Percentiles rank a stretch among this genome's conserved stretches.
These are phyloP conservation scores for Fraxinus excelsior DNA, from an alignment of 257 asterid genomes.

Conservation along the genomic window DNA sequence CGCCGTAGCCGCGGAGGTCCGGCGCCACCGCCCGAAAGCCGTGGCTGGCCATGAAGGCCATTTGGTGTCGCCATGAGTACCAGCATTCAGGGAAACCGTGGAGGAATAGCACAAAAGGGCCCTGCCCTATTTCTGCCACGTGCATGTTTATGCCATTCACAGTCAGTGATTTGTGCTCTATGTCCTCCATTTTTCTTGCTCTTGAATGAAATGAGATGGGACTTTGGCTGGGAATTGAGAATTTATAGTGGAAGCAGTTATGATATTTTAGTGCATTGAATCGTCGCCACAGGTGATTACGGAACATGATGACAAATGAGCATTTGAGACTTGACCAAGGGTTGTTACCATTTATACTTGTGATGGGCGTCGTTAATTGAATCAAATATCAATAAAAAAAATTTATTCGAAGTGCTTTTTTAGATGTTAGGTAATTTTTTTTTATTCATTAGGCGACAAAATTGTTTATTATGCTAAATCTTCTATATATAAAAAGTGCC, in stretches of 20 bases:
- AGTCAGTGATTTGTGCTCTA: slow-evolving; percentile 42
- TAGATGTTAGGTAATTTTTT: too few species aligned
- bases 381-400: too few species aligned
- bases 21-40: slow-evolving; percentile 74
- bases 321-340: neutral
- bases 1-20: slow-evolving; percentile 86
- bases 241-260: neutral
- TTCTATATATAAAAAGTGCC: too few species aligned
- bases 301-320: neutral
- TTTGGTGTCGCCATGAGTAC: slow-evolving; percentile 90
- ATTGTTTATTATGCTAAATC: too few species aligned
- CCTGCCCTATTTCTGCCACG: slow-evolving; percentile 60
- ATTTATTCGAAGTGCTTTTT: too few species aligned
- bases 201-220: neutral
- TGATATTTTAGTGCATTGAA: neutral
- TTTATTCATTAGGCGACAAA: too few species aligned
- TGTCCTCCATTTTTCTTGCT: slow-evolving; percentile 42
- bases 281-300: neutral
- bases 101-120: slow-evolving; percentile 75
- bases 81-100: slow-evolving; percentile 89
- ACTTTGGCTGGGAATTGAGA: neutral
- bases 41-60: slow-evolving; percentile 53
- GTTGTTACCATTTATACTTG: neutral
- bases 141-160: slow-evolving; percentile 68
- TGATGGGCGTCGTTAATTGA: too few species aligned